Conservation (phyloP, 2,329 filamentous ascomycete species). For the Ophiobolus disseminans region DNA sequence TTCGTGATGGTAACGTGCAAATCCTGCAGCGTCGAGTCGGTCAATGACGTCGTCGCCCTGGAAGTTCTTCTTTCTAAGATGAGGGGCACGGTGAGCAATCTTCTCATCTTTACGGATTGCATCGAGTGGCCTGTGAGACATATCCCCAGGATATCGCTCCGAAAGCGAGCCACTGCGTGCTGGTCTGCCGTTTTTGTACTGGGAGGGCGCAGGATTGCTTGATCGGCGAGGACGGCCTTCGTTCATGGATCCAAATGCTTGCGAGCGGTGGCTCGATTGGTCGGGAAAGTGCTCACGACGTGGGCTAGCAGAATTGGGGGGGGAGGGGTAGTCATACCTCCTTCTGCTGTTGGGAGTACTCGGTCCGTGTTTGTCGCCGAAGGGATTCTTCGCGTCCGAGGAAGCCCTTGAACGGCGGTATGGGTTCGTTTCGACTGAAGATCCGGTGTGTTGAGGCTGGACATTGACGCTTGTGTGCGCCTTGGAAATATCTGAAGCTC, state of each 20-base stretch:
- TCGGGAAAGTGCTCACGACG: conserved; percentile 49
- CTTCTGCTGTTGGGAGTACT: conserved; percentile 29
- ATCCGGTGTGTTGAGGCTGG: conserved; percentile 44
- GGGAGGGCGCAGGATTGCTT: conserved; percentile 37
- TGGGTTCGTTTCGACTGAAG: conserved; percentile 53
- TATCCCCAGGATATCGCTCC: conserved; percentile 69
- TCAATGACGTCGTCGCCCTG: conserved; percentile 81
- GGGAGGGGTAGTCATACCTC: conserved; percentile 55
- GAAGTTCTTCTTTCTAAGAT: conserved; percentile 70
- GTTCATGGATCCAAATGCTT: conserved; percentile 41
- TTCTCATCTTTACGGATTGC: conserved; percentile 68
- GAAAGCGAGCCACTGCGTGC: conserved; percentile 60
- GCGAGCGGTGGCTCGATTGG: conserved; percentile 34
- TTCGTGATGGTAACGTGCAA: conserved; percentile 80
- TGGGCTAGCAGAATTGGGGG: conserved; percentile 63
- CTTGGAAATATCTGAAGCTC: conserved; percentile 36
- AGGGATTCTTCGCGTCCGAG: conserved; percentile 35
- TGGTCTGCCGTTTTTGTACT: conserved; percentile 34
- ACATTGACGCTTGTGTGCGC: conserved; percentile 31
- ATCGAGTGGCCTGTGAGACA: conserved; percentile 71
- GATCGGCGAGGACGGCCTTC: conserved; percentile 42
- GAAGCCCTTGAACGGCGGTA: conserved; percentile 49
- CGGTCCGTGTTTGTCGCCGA: conserved; percentile 24
- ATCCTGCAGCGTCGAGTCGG: conserved; percentile 71
- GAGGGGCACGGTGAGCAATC: conserved; percentile 70